These are phyloP conservation scores for Sarcocystis neurona DNA, from an alignment of 169 alveolate genomes.

Conservation along the genomic window DNA sequence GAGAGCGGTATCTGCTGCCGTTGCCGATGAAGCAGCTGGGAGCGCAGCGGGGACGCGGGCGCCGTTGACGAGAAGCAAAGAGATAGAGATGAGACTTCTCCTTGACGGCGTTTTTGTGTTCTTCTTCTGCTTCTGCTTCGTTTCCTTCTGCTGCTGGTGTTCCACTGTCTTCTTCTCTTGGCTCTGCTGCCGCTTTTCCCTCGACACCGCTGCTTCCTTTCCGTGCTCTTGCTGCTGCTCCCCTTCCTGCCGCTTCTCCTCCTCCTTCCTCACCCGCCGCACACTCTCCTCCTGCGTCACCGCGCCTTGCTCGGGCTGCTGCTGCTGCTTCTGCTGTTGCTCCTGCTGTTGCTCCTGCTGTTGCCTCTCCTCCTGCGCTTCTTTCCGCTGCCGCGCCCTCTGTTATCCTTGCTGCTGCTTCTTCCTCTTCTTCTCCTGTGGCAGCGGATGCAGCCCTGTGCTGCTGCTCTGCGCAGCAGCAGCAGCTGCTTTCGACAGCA, in stretches of 20 bases:
- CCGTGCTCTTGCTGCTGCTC: too few species aligned
- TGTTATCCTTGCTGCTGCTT: background rate
- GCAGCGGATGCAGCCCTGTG: background rate
- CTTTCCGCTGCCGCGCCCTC: background rate
- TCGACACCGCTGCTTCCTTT: background rate
- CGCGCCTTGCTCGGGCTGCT: background rate
- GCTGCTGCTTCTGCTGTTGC: background rate
- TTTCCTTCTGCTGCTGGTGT: background rate
- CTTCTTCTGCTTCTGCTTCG: background rate
- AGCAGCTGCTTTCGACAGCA: too few species aligned
- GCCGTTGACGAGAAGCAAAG: conserved; percentile 7
- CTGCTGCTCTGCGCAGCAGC: background rate
- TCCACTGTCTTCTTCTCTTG: background rate
- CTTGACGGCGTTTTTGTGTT: background rate
- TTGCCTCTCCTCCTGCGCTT: background rate
- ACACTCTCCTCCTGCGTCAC: conserved; percentile 18
- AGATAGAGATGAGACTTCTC: background rate
- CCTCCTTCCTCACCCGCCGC: conserved; percentile 7
- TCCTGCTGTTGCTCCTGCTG: background rate
- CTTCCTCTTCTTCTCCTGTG: background rate
- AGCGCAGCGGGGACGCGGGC: conserved; percentile 9
- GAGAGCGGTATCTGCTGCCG: background rate
- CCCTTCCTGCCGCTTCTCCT: too few species aligned
- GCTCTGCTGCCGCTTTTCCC: background rate
- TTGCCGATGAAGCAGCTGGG: background rate